These are phyloP conservation scores for Lepidium sativum DNA, from an alignment of 345 rosid species.

Conservation along the genomic window DNA sequence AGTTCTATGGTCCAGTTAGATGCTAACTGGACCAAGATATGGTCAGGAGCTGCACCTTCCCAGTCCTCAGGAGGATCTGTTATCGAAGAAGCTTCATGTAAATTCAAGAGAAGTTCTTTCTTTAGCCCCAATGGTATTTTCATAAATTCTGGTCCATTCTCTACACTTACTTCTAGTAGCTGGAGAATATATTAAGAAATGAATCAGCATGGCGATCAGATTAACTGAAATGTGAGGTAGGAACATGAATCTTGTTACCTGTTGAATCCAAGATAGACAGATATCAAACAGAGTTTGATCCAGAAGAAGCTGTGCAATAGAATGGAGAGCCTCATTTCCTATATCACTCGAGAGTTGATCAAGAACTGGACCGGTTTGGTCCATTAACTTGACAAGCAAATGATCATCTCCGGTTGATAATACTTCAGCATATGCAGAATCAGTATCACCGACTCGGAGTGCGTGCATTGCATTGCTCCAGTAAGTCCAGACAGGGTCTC, in stretches of 20 bases:
- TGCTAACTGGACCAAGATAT: conserved; percentile 73
- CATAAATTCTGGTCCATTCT: conserved; percentile 53
- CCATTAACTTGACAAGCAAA: conserved; percentile 90
- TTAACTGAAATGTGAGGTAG: neutral
- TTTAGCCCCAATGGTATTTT: conserved; percentile 68
- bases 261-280: conserved; percentile 87
- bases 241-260: conserved; percentile 37
- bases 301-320: conserved; percentile 58
- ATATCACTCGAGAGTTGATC: conserved; percentile 79
- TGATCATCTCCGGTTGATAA: conserved; percentile 67
- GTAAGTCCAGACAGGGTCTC: conserved; percentile 68
- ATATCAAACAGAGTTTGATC: conserved; percentile 74
- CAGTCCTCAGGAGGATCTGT: conserved; percentile 75
- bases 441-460: conserved; percentile 71
- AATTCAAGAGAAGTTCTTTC: conserved; percentile 67
- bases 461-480: conserved; percentile 97
- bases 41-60: conserved; percentile 75
- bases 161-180: conserved; percentile 66
- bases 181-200: conserved; percentile 17
- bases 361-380: conserved; percentile 72
- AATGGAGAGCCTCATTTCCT: conserved; percentile 59
- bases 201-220: neutral
- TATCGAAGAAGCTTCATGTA: conserved; percentile 62
- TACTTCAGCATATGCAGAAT: conserved; percentile 85
- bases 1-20: conserved; percentile 79